phyloP scores from a whole-genome alignment of 768 basidiomycete genomes.

The Asterophora lycoperdoides region DNA sequence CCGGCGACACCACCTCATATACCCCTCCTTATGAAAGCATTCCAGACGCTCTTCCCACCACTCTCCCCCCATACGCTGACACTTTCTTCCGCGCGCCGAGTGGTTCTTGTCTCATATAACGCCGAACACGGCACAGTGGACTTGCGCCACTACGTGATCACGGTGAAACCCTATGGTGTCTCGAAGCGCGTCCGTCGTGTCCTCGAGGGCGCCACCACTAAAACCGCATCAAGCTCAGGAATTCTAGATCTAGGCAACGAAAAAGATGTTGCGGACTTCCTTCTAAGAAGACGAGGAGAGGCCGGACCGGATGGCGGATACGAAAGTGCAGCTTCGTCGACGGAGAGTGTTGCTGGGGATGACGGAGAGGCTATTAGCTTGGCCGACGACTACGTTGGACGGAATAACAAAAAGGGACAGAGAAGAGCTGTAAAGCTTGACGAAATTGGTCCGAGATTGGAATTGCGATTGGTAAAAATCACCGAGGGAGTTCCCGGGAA shows the following conservation, averaged over 20 bases:
- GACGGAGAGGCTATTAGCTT: slow-evolving; percentile 81
- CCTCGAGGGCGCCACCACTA: slow-evolving; percentile 53
- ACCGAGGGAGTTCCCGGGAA: slow-evolving; percentile 91
- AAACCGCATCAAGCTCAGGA: slow-evolving; percentile 31
- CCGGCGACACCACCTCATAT: slow-evolving; percentile 79
- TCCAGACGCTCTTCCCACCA: slow-evolving; percentile 94
- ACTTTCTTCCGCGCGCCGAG: slow-evolving; percentile 86
- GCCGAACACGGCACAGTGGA: slow-evolving; percentile 82
- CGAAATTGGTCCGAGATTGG: slow-evolving; percentile 95
- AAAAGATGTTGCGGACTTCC: slow-evolving; percentile 93
- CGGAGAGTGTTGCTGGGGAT: slow-evolving; percentile 79
- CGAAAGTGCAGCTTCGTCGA: slow-evolving; percentile 77
- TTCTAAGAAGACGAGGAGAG: slow-evolving; percentile 69
- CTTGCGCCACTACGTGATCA: slow-evolving; percentile 92
- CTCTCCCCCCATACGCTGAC: slow-evolving; percentile 77
- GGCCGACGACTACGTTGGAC: slow-evolving; percentile 90
- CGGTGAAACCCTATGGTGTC: slow-evolving; percentile 91
- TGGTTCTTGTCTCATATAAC: slow-evolving; percentile 92
- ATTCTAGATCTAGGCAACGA: slow-evolving; percentile 83
- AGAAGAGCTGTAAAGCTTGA: slow-evolving; percentile 88
- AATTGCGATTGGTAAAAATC: slow-evolving; percentile 89
- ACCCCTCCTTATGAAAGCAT: slow-evolving; percentile 89
- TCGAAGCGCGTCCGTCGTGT: slow-evolving; percentile 87
- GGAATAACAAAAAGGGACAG: slow-evolving; percentile 90
- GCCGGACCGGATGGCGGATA: slow-evolving; percentile 64